A percentile compares a stretch with the other conserved stretches of the same genome.
phyloP scores from a whole-genome alignment of 2,329 filamentous ascomycete genomes.

The Colletotrichum lentis region DNA sequence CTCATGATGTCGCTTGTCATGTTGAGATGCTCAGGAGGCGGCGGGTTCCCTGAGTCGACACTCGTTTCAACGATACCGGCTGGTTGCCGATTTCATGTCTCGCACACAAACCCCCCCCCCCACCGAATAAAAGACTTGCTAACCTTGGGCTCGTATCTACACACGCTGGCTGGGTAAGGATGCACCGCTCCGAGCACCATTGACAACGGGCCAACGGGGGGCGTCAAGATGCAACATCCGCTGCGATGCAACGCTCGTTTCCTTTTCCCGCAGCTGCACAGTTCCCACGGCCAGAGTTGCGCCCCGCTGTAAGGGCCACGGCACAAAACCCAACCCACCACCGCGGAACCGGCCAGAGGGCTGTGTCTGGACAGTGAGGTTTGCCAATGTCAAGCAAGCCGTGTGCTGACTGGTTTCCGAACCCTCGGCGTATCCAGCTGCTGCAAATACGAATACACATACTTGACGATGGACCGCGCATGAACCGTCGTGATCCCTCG shows the following conservation, averaged over 20 bases:
- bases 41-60: background rate
- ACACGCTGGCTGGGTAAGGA: background rate
- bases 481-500: conserved; percentile 6
- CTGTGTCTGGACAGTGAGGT: background rate
- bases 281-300: conserved; percentile 17
- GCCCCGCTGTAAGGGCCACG: background rate
- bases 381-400: conserved; percentile 1
- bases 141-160: conserved; percentile 5
- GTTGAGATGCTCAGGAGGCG: conserved; percentile 9
- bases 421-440: too few species aligned
- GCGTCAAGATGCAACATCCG: background rate
- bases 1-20: background rate
- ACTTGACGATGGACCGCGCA: background rate
- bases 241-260: background rate
- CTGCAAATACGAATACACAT: too few species aligned
- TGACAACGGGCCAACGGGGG: conserved; percentile 1
- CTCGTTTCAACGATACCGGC: background rate
- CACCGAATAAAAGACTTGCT: too few species aligned
- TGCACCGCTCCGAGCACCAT: background rate
- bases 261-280: background rate
- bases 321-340: background rate
- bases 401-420: too few species aligned
- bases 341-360: conserved; percentile 4
- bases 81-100: background rate
- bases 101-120: background rate